Percentiles rank a stretch among this genome's conserved stretches.
Conservation (phyloP, 202 grass and related monocot species). For the Setaria italica region DNA sequence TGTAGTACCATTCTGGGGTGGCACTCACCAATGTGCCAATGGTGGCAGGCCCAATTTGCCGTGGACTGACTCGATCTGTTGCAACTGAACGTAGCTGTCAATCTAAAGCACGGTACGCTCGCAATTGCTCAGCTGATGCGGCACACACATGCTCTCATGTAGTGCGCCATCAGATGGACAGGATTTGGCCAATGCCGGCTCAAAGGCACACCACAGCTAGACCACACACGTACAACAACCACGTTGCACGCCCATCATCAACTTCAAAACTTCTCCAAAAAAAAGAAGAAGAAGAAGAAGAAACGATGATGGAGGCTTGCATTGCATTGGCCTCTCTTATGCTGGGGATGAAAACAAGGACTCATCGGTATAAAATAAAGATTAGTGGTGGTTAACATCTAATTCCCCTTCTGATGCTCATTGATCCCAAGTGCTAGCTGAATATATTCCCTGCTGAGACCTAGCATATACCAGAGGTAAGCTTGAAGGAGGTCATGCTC, state of each 20-base stretch:
- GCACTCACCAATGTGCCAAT: background rate
- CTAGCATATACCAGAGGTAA: background rate
- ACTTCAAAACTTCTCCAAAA: background rate
- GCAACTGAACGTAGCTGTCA: conserved; percentile 38
- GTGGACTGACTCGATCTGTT: background rate
- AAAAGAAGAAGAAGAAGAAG: background rate
- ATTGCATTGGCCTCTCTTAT: background rate
- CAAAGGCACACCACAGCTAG: too few species aligned
- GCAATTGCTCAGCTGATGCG: background rate
- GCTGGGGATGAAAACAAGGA: background rate
- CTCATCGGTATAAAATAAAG: background rate
- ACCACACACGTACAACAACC: background rate
- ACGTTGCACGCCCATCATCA: background rate
- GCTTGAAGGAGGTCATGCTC: background rate
- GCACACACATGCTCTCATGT: background rate
- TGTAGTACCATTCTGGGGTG: background rate
- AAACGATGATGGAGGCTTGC: background rate
- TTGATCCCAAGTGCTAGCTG: background rate
- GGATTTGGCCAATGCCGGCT: conserved; percentile 14
- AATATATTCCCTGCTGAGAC: background rate
- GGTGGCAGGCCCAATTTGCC: background rate
- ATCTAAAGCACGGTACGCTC: background rate
- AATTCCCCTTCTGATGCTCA: background rate
- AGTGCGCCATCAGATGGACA: background rate
- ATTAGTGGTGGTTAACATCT: background rate